Evolutionary conservation across 1,284 basidiomycete genomes (phyloP), one percentile per base, ranked within the genome.

Genomic region (Inonotus obliquus): DNA sequence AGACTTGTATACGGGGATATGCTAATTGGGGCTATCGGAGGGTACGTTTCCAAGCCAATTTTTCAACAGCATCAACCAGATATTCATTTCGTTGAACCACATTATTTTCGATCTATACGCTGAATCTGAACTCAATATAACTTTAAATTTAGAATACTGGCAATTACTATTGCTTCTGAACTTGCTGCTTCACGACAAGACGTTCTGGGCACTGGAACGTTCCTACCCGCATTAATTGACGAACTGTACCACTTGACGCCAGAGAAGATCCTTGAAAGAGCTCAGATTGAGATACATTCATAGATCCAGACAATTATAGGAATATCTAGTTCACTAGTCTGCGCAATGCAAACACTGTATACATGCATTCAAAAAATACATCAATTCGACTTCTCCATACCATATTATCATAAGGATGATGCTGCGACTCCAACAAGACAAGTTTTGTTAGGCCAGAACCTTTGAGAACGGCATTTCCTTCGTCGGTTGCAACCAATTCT

Each of bases 401-500:
- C n/a, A n/a, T n/a, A 45, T 45, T 45, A 45, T 21, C 14, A n/a
- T 14, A 17, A 17, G 5, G 4, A 21, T 21, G n/a, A 4, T 45
- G 13, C 41, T 45, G 4, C 21, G 21, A 4, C 14, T 21, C 41
- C 41, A 5, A 45, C 21, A 21, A 4, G 41, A n/a, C 4, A 17
- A n/a, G 5, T n/a, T 25, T 27, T 6, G 19, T 38, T 38, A 57
- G 11, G 51, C 49, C 25, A 93, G 76, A n/a, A 94, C 76, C 67
- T 77, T 81, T 17, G 88, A 82, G 74, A 96, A 96, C 0, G 92
- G 92, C 85, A 91, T 88, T 23, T 78, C 81, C 10, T 76, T 67
- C 0, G 92, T 93, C 0, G 94, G 93, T 71, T 97, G 94, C 62
- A 96, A 77, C 93, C 92, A 94, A 71, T 94, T 93, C 79, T 88